phyloP scores from a whole-genome alignment of 352 stramenopile species.

The Chrysophaeum taylorii region DNA sequence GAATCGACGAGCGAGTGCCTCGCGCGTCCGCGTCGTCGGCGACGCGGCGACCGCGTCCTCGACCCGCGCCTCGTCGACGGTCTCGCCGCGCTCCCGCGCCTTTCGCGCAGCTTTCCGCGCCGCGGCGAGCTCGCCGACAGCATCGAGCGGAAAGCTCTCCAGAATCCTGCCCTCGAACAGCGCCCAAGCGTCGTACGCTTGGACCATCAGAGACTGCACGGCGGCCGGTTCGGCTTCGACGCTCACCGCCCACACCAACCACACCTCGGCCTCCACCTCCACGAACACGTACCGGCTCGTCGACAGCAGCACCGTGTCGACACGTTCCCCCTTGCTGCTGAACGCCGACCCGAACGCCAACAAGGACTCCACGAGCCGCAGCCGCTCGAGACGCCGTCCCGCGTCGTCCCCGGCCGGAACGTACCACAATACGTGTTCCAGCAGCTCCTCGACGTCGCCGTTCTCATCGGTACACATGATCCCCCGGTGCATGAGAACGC shows the following conservation, averaged over 20 bases:
- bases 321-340: neutral
- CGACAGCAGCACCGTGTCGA: neutral
- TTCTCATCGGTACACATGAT: neutral
- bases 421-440: slow-evolving; percentile 9
- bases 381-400: neutral
- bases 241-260: neutral
- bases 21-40: no score
- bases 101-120: no score
- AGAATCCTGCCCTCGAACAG: neutral
- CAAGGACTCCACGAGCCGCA: neutral
- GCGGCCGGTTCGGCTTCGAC: neutral
- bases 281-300: neutral
- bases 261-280: neutral
- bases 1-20: no score
- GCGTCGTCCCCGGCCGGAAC: neutral
- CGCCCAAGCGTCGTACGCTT: neutral
- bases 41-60: no score
- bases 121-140: no score
- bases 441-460: neutral
- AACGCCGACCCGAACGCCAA: neutral
- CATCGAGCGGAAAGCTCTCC: no score
- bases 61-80: no score
- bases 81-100: no score
- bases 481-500: neutral
- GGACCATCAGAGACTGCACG: neutral